Evolutionary conservation across 2,329 filamentous ascomycete genomes (phyloP).

Genomic region (Colletotrichum euphorbiae): DNA sequence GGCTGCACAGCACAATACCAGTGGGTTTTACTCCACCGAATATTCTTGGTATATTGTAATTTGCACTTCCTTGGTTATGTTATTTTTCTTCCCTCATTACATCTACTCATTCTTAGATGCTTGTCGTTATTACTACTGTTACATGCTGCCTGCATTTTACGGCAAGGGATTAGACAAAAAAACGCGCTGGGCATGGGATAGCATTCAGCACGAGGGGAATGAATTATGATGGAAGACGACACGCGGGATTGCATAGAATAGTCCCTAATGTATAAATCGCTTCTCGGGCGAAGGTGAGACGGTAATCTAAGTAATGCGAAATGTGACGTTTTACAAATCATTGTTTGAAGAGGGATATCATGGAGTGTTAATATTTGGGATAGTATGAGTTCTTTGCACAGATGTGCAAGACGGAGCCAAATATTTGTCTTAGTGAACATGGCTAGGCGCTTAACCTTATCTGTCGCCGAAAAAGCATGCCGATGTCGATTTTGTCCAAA

Average conservation of each 20-base stretch:
- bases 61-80: neutral
- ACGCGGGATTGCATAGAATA: neutral
- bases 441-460: no score
- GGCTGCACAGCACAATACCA: no score
- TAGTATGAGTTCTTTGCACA: no score
- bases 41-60: neutral
- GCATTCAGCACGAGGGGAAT: neutral
- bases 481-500: neutral
- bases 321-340: no score
- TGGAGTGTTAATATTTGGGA: no score
- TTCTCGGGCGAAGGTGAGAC: no score
- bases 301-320: no score
- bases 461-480: neutral
- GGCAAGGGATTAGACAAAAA: constrained; percentile 19
- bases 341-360: no score
- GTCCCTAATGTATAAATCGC: neutral
- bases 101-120: no score
- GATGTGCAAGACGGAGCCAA: no score
- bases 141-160: no score
- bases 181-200: neutral
- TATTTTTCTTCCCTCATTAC: neutral
- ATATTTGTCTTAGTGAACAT: no score
- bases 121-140: neutral
- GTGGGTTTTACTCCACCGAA: neutral
- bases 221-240: neutral